Conservation (phyloP, 306 rosid genomes). For the Prunus dulcis region DNA sequence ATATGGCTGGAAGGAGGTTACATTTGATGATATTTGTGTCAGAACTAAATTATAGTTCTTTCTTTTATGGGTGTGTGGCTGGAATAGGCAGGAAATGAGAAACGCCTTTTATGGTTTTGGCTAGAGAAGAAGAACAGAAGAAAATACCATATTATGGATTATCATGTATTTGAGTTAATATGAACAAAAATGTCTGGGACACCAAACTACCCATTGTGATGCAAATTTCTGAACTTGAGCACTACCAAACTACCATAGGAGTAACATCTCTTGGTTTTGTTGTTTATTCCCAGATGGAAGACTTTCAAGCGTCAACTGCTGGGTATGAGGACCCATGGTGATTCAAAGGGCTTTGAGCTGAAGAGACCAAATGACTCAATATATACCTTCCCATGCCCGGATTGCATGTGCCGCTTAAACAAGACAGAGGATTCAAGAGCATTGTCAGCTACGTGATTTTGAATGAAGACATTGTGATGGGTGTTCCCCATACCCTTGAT, state of each 20-base stretch:
- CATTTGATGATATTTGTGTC: neutral
- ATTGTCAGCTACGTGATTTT: constrained; percentile 51
- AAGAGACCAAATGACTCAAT: constrained; percentile 89
- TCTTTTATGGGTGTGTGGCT: neutral
- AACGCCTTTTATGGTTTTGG: neutral
- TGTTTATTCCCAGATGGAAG: constrained; percentile 69
- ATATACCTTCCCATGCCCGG: constrained; percentile 96
- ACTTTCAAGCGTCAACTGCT: constrained; percentile 83
- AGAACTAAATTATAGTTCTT: neutral
- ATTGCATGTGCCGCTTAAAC: constrained; percentile 87
- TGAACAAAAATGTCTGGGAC: neutral
- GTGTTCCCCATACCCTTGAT: constrained; percentile 36
- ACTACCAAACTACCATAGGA: neutral
- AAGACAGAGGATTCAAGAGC: constrained; percentile 56
- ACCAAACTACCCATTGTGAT: neutral
- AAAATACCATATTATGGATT: neutral
- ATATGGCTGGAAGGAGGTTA: neutral
- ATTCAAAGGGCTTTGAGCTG: constrained; percentile 85
- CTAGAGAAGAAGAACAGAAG: neutral
- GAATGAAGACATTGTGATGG: constrained; percentile 27
- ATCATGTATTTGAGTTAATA: neutral
- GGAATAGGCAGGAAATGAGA: neutral
- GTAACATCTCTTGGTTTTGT: constrained; percentile 16
- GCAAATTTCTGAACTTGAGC: neutral
- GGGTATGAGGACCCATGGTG: constrained; percentile 80